Conservation (phyloP, 2,329 filamentous ascomycete genomes). For the Arachnopeziza araneosa region DNA sequence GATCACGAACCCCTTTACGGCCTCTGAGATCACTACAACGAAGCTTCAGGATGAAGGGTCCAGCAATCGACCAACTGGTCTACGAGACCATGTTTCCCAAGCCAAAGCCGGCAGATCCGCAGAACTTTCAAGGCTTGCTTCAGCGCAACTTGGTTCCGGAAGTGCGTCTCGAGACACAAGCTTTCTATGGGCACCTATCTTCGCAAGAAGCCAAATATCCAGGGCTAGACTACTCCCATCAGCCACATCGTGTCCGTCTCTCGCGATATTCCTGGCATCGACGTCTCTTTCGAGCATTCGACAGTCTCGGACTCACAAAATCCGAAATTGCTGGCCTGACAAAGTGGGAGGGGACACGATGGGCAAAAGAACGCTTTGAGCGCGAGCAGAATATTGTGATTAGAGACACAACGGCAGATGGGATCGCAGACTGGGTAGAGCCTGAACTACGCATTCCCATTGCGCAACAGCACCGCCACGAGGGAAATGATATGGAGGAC, state of each 20-base stretch:
- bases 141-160: slow-evolving; percentile 65
- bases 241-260: slow-evolving; percentile 70
- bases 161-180: slow-evolving; percentile 66
- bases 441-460: slow-evolving; percentile 31
- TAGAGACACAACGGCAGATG: slow-evolving; percentile 65
- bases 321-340: slow-evolving; percentile 67
- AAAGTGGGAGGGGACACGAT: slow-evolving; percentile 78
- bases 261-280: slow-evolving; percentile 72
- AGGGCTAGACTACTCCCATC: slow-evolving; percentile 70
- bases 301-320: slow-evolving; percentile 60
- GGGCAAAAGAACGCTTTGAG: slow-evolving; percentile 77
- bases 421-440: slow-evolving; percentile 57
- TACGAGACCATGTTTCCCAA: slow-evolving; percentile 70
- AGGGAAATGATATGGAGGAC: slow-evolving; percentile 32
- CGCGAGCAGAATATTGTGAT: slow-evolving; percentile 66
- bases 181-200: slow-evolving; percentile 74
- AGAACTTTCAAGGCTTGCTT: slow-evolving; percentile 64
- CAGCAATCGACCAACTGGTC: slow-evolving; percentile 64
- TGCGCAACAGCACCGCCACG: slow-evolving; percentile 15
- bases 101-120: slow-evolving; percentile 61
- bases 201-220: slow-evolving; percentile 78
- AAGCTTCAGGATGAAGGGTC: slow-evolving; percentile 58
- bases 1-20: neutral
- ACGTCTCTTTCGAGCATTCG: slow-evolving; percentile 70
- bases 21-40: neutral